These are phyloP conservation scores for Lavandula angustifolia DNA, from an alignment of 257 asterid genomes.

Conservation along the genomic window DNA sequence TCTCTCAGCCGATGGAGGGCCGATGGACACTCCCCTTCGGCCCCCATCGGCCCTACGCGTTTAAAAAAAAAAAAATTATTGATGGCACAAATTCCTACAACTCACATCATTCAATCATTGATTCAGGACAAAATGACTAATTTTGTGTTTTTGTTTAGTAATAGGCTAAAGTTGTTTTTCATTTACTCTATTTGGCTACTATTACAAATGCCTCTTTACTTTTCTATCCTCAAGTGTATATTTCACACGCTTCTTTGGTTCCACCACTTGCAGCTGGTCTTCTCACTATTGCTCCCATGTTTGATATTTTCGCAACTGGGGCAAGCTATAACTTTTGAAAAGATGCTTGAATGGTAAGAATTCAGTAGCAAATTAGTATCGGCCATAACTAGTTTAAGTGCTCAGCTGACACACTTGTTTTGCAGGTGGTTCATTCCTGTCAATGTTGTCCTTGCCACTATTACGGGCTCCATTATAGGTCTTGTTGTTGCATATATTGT, in stretches of 20 bases:
- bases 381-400: conserved; percentile 15
- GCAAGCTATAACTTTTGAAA: conserved; percentile 74
- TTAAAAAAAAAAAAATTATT: no score
- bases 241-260: conserved; percentile 1
- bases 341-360: conserved; percentile 74
- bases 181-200: no score
- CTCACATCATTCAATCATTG: no score
- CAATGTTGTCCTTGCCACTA: conserved; percentile 75
- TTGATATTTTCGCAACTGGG: conserved; percentile 96
- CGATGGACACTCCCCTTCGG: no score
- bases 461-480: conserved; percentile 90
- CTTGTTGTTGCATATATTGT: conserved; percentile 62
- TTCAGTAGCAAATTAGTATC: neutral
- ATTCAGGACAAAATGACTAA: no score
- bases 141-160: no score
- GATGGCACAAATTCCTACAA: no score
- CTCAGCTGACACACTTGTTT: conserved; percentile 31
- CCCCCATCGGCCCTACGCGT: no score
- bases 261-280: conserved; percentile 69
- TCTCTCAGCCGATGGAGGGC: no score
- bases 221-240: no score
- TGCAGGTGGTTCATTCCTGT: conserved; percentile 99
- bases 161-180: no score
- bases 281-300: conserved; percentile 96
- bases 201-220: no score